Evolutionary conservation across 345 rosid genomes (phyloP), one percentile per base, ranked within the genome.

Genomic region (Kernera saxatilis): DNA sequence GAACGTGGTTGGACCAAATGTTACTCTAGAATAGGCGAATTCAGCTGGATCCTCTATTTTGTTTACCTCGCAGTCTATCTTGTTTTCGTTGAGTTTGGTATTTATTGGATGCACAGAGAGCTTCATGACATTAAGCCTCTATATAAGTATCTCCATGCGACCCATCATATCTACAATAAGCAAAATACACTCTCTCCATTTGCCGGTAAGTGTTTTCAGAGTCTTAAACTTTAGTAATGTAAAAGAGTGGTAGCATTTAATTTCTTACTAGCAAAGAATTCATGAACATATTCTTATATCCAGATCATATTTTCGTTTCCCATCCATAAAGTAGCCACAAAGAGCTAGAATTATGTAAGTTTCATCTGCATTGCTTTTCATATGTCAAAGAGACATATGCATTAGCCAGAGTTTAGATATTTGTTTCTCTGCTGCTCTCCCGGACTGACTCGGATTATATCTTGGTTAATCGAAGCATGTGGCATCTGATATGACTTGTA

Each of bases 81-180:
- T 56, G 83, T 80, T 49, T 1, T 86, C 17, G 91, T 85, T 53
- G 99, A 94, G 88, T 89, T 91, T 78, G 92, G 95, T 48, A 91
- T 94, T 64, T 94, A 94, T 72, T 92, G 98, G 98, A 85, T 89
- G 95, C 98, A 94, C 51, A 73, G 95, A 73, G 93, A 89, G 82
- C 81, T 92, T 75, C 99, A 94, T 75, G 99, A 89, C 80, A 91
- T 94, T 48, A 91, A 94, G 75, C 94, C 92, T 73, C 74, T 94
- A 0, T 94, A 94, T 84, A 94, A 89, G 80, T 79, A 83, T 70
- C 88, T 94, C 68, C 98, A 91, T 67, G 96, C 92, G 1, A 88
- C 92, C 5, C 98, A 94, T 71, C 99, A 91, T 63, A 87, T 94
- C 82, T 94, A 91, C 86, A 91, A 94, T 81, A 94, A 94, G 89